phyloP scores from a whole-genome alignment of 2,329 filamentous ascomycete species.

The Aspergillus quadricinctus region DNA sequence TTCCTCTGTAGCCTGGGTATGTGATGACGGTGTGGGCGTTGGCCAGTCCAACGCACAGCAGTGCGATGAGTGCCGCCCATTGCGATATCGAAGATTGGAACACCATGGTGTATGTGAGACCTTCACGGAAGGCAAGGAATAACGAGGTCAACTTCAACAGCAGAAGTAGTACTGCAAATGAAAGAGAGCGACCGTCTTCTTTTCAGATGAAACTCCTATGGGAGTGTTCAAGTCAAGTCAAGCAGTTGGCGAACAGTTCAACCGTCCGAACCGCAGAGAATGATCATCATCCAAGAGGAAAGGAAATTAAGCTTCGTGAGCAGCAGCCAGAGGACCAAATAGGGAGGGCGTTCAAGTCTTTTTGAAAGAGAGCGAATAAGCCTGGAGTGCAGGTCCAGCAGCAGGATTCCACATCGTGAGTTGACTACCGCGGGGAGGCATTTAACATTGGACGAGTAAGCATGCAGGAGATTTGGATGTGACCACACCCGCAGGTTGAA shows the following conservation, averaged over 20 bases:
- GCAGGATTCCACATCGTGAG: conserved; percentile 8
- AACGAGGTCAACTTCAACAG: neutral
- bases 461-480: conserved; percentile 22
- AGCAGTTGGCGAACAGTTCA: neutral
- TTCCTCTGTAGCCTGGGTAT: conserved; percentile 81
- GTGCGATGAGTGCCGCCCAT: conserved; percentile 25
- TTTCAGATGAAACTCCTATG: neutral
- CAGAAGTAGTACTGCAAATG: conserved; percentile 4
- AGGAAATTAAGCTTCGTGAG: conserved; percentile 18
- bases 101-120: conserved; percentile 22
- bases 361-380: conserved; percentile 26
- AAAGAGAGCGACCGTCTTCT: neutral
- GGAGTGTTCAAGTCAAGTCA: conserved; percentile 1
- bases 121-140: neutral
- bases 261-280: conserved; percentile 1
- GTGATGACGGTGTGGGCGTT: conserved; percentile 71
- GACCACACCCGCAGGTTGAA: conserved; percentile 26
- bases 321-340: conserved; percentile 10
- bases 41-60: conserved; percentile 36
- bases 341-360: conserved; percentile 23
- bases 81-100: conserved; percentile 22
- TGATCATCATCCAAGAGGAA: conserved; percentile 10
- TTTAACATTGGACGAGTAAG: conserved; percentile 22
- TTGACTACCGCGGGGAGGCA: conserved; percentile 8
- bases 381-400: conserved; percentile 10